Percentiles rank a stretch among this genome's conserved stretches.
phyloP scores from a whole-genome alignment of 768 basidiomycete species.

The Hirschioporus abietinus region DNA sequence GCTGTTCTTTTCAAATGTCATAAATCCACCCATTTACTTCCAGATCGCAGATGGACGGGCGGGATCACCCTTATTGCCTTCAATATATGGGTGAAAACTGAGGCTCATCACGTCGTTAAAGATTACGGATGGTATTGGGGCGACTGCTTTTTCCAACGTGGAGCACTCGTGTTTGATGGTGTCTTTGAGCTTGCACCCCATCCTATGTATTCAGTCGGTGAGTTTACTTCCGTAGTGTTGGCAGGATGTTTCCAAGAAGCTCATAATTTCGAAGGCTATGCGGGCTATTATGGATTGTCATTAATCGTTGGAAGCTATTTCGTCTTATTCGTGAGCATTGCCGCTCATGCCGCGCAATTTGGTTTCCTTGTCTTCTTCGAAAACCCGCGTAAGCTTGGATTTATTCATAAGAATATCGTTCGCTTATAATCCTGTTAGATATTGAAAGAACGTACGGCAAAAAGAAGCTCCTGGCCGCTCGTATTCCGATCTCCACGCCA shows the following conservation, averaged over 20 bases:
- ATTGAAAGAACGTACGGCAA: slow-evolving; percentile 93
- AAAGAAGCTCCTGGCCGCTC: slow-evolving; percentile 82
- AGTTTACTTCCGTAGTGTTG: slow-evolving; percentile 11
- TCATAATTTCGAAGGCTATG: slow-evolving; percentile 55
- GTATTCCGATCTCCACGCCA: slow-evolving; percentile 50
- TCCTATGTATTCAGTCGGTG: slow-evolving; percentile 93
- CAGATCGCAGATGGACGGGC: slow-evolving; percentile 66
- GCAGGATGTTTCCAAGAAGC: slow-evolving; percentile 8
- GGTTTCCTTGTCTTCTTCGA: slow-evolving; percentile 94
- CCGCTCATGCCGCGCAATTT: slow-evolving; percentile 93
- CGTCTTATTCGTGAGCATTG: slow-evolving; percentile 90
- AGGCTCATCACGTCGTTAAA: slow-evolving; percentile 95
- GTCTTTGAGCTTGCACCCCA: slow-evolving; percentile 93
- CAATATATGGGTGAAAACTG: slow-evolving; percentile 98
- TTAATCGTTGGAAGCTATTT: slow-evolving; percentile 85
- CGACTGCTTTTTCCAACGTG: slow-evolving; percentile 89
- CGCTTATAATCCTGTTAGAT: slow-evolving; percentile 41
- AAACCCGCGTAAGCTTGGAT: slow-evolving; percentile 76
- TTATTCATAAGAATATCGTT: slow-evolving; percentile 6
- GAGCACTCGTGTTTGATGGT: slow-evolving; percentile 91
- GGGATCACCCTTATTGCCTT: slow-evolving; percentile 84
- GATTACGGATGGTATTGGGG: slow-evolving; percentile 99
- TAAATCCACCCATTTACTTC: neutral
- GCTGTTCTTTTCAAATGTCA: slow-evolving; percentile 6
- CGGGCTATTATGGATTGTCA: slow-evolving; percentile 96